Base-by-base conservation (phyloP, 345 rosid genomes). In the Eucalyptus melliodora region DNA sequence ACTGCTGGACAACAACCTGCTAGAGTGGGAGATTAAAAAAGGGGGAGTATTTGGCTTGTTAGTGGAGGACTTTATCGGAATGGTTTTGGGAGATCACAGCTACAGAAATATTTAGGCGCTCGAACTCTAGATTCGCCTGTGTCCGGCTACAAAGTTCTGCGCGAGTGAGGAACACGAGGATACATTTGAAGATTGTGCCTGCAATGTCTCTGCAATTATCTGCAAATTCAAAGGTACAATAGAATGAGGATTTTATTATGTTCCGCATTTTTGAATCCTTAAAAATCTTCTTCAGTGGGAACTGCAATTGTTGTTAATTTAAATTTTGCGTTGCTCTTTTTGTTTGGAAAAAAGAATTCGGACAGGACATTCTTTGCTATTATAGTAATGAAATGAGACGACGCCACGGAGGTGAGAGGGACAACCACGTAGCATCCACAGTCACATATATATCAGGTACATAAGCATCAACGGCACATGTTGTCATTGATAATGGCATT, bases 31-130 rank as follows among this genome's bases (percentile, higher is more conserved):
- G 34, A 62, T 62, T 42, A 1, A 7, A 0, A 3, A 23, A 23
- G 2, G 5, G n/a, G 51, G 3, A 50, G 1, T 50, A 50, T n/a
- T n/a, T n/a, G n/a, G n/a, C n/a, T n/a, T n/a, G n/a, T 4, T 1
- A 1, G 0, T 11, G 2, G 50, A 49, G 5, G 50, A 1, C 0
- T 1, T 4, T 11, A 1, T 49, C 2, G 2, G 5, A 49, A 4
- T 11, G 50, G 50, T 50, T 13, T 50, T 50, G 53, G 19, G 3
- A 1, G 51, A 15, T 15, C 16, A 50, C 17, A 50, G 17, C 51
- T 8, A 1, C 16, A 5, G 51, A 50, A 5, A 12, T 49, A 49
- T 12, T 49, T 12, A 49, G 2, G 15, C 1, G 2, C 15, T 49
- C 5, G 50, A 49, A 49, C 50, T 12, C 50, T 49, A 49, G 15